A percentile compares a stretch with the other conserved stretches of the same genome.
Evolutionary conservation across 2,329 filamentous ascomycete genomes (phyloP).

Genomic region (Pyricularia pennisetigena): DNA sequence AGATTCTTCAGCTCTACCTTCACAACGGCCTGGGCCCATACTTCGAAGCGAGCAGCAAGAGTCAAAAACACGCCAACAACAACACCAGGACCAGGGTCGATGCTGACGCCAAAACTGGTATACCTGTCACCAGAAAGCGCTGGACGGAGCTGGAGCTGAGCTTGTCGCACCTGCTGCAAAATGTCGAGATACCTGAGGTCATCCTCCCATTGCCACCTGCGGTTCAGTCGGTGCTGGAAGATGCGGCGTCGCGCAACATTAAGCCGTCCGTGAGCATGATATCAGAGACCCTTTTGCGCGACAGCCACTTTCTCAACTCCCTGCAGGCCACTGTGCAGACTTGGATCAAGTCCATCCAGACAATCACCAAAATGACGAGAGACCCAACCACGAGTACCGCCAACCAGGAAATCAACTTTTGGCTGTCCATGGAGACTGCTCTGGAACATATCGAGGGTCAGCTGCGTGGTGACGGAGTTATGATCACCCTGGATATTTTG

Average conservation of each 20-base stretch:
- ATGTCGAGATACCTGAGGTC: constrained; percentile 93
- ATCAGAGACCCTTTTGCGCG: constrained; percentile 64
- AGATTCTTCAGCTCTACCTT: constrained; percentile 84
- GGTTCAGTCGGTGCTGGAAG: constrained; percentile 75
- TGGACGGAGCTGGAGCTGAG: constrained; percentile 90
- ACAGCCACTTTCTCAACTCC: constrained; percentile 87
- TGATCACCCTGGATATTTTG: constrained; percentile 85
- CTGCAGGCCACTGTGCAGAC: constrained; percentile 89
- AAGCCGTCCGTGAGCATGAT: constrained; percentile 74
- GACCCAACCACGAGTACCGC: constrained; percentile 70
- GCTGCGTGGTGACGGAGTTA: constrained; percentile 78
- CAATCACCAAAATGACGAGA: constrained; percentile 86
- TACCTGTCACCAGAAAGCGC: constrained; percentile 95
- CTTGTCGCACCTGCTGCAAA: constrained; percentile 86
- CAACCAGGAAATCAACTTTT: constrained; percentile 97
- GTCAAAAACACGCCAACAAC: constrained; percentile 51
- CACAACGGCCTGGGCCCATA: constrained; percentile 89
- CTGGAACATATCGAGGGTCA: constrained; percentile 87
- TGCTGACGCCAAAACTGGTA: constrained; percentile 84
- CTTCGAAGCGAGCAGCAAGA: constrained; percentile 92
- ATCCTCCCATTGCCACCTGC: constrained; percentile 80
- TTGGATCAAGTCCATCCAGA: constrained; percentile 98
- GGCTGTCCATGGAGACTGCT: constrained; percentile 92
- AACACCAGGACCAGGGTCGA: constrained; percentile 67
- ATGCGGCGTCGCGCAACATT: constrained; percentile 55